phyloP scores from a whole-genome alignment of 2,329 filamentous ascomycete genomes.

The Hirsutella thompsonii region DNA sequence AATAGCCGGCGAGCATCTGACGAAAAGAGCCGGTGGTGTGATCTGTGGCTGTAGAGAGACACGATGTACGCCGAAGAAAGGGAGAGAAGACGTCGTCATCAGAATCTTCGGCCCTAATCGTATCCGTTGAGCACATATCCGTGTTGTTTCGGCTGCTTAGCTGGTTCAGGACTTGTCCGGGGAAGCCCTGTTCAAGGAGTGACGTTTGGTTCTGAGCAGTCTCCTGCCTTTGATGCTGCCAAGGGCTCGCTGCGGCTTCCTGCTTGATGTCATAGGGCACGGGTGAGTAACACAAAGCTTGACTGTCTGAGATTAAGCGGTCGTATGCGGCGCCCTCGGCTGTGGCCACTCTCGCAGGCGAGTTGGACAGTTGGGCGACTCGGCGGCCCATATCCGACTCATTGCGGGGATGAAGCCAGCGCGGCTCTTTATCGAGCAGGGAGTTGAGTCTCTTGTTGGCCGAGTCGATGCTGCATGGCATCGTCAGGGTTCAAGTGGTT shows the following conservation, averaged over 20 bases:
- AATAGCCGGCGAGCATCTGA: constrained; percentile 17
- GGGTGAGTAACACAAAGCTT: constrained; percentile 3
- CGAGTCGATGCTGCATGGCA: constrained; percentile 25
- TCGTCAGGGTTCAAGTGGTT: no score
- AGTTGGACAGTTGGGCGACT: constrained; percentile 28
- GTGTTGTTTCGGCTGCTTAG: no score
- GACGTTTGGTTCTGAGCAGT: no score
- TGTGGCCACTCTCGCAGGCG: constrained; percentile 17
- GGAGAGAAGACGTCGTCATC: constrained; percentile 8
- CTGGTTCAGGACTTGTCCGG: no score
- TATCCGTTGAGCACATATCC: no score
- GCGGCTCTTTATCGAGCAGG: constrained; percentile 44
- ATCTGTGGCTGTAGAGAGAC: constrained; percentile 24
- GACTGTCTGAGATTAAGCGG: neutral
- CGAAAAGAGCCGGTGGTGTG: constrained; percentile 22
- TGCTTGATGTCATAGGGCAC: neutral
- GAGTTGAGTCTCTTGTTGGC: constrained; percentile 44
- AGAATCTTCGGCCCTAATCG: neutral
- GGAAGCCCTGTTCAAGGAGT: no score
- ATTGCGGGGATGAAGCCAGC: constrained; percentile 40
- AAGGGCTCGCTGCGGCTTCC: neutral
- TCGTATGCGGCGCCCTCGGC: neutral
- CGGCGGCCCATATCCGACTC: constrained; percentile 38
- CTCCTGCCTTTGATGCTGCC: neutral
- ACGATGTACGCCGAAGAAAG: constrained; percentile 20